These are phyloP conservation scores for Pseudocercospora pini-densiflorae DNA, from an alignment of 2,329 filamentous ascomycete species.

Conservation along the genomic window DNA sequence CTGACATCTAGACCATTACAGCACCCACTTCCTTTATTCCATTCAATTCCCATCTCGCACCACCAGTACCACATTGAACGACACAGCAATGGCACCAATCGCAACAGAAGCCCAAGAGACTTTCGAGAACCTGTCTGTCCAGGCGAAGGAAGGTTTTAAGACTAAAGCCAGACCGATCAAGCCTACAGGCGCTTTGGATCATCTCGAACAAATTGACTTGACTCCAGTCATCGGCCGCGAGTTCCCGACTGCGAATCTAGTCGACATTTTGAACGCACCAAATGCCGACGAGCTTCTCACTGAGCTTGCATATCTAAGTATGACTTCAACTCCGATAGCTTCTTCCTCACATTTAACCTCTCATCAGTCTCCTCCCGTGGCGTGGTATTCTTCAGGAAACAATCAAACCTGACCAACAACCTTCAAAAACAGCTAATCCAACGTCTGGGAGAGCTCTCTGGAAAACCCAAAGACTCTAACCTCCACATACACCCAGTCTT, in stretches of 20 bases:
- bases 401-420: constrained; percentile 64
- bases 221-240: constrained; percentile 59
- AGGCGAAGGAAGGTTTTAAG: too few species aligned
- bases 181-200: constrained; percentile 46
- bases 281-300: constrained; percentile 44
- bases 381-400: constrained; percentile 70
- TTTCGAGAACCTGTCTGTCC: too few species aligned
- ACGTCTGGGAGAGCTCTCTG: constrained; percentile 62
- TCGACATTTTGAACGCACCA: constrained; percentile 42
- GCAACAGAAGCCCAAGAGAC: too few species aligned
- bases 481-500: constrained; percentile 66
- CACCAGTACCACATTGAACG: too few species aligned
- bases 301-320: constrained; percentile 62
- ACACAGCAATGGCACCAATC: too few species aligned
- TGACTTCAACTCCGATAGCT: neutral
- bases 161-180: constrained; percentile 38
- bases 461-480: constrained; percentile 60
- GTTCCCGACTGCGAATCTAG: constrained; percentile 43
- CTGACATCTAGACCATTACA: too few species aligned
- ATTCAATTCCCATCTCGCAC: too few species aligned
- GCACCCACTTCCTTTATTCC: too few species aligned
- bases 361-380: constrained; percentile 66
- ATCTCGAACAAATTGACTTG: constrained; percentile 52
- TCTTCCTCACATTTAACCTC: neutral
- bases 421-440: constrained; percentile 67